Percentiles rank a stretch among this genome's conserved stretches.
phyloP scores from a whole-genome alignment of 2,329 filamentous ascomycete species.

The Pseudogymnoascus sp. region DNA sequence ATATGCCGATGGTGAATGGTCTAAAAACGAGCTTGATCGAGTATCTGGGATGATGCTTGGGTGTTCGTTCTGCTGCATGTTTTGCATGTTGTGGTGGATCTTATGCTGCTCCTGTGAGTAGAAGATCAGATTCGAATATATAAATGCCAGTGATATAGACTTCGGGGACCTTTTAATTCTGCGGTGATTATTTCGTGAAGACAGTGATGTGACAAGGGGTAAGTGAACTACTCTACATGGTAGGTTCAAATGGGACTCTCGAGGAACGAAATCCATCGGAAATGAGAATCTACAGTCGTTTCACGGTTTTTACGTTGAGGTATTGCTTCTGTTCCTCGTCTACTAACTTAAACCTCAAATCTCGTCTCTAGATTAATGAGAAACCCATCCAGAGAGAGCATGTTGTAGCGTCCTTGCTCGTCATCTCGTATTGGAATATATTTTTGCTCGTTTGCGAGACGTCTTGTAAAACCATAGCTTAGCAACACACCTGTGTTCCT shows the following conservation, averaged over 20 bases:
- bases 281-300: not conserved
- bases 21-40: not conserved
- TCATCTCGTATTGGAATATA: conserved; percentile 31
- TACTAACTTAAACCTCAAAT: conserved; percentile 20
- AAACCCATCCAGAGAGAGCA: conserved; percentile 31
- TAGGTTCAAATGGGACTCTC: not conserved
- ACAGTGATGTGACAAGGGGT: not conserved
- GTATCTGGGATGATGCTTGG: not conserved
- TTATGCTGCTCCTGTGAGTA: not conserved
- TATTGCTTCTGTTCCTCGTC: not conserved
- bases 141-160: not conserved
- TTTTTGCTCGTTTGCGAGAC: conserved; percentile 30
- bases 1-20: not conserved
- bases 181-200: not conserved
- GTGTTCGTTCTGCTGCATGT: not conserved
- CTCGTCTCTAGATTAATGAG: conserved; percentile 30
- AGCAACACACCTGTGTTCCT: conserved; percentile 21
- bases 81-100: not conserved
- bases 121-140: not conserved
- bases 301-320: no score
- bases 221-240: not conserved
- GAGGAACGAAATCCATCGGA: not conserved
- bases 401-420: conserved; percentile 32
- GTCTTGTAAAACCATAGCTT: conserved; percentile 25
- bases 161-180: not conserved